A percentile compares a stretch with the other conserved stretches of the same genome.
phyloP scores from a whole-genome alignment of 1,139 yeast species.

The Geotrichum phurueaensis region DNA sequence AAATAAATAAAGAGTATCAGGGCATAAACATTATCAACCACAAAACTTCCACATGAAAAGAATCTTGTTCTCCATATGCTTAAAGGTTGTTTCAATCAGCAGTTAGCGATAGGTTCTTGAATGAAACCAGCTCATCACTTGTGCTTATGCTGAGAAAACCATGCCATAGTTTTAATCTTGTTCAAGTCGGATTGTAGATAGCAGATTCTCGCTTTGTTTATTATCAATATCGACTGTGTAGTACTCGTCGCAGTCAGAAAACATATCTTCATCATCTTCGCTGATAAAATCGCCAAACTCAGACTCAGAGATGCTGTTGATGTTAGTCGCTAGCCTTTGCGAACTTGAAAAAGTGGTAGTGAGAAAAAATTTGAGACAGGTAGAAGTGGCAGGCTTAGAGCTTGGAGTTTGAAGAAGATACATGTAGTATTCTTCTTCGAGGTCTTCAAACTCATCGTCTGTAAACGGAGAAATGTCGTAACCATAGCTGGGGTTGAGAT shows the following conservation, averaged over 20 bases:
- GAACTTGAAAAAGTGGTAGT: neutral
- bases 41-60: neutral
- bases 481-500: constrained; percentile 2
- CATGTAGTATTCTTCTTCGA: constrained; percentile 67
- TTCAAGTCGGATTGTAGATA: neutral
- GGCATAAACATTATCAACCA: neutral
- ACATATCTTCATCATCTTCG: neutral
- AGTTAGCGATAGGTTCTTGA: neutral
- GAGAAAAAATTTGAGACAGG: neutral
- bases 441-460: constrained; percentile 59
- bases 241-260: neutral
- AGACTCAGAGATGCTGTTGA: neutral
- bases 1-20: neutral
- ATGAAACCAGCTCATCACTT: neutral
- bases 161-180: neutral
- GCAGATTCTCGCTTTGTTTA: neutral
- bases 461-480: neutral
- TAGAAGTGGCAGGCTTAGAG: neutral
- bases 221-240: neutral
- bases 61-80: neutral
- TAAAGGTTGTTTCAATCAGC: neutral
- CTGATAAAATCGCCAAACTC: neutral
- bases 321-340: neutral
- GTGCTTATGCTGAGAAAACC: neutral
- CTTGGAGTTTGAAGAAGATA: neutral